Conservation (phyloP, 768 basidiomycete species). For the Leucosporidium yakuticum region DNA sequence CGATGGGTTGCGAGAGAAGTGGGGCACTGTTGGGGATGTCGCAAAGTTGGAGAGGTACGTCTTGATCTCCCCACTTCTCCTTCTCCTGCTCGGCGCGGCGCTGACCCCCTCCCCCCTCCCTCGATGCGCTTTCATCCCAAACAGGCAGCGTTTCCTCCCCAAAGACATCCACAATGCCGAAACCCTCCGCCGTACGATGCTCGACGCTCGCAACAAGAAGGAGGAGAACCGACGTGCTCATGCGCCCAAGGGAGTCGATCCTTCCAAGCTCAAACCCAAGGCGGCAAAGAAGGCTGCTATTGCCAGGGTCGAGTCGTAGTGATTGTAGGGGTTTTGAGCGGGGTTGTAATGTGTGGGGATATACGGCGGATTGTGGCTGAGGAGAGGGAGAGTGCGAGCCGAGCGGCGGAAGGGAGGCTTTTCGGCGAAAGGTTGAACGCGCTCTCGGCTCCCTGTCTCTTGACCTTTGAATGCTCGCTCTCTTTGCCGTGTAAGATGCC, state of each 20-base stretch:
- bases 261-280: constrained; percentile 76
- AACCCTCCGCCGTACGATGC: constrained; percentile 85
- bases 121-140: constrained; percentile 1
- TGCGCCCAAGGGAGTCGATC: constrained; percentile 57
- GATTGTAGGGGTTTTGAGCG: background rate
- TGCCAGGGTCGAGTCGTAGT: constrained; percentile 61
- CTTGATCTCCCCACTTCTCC: too few species aligned
- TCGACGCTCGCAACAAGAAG: constrained; percentile 80
- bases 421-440: too few species aligned
- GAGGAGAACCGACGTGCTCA: constrained; percentile 89
- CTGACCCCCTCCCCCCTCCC: background rate
- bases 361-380: too few species aligned
- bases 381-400: too few species aligned
- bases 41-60: constrained; percentile 70
- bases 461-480: too few species aligned
- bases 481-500: too few species aligned
- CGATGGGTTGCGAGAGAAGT: constrained; percentile 75
- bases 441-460: too few species aligned
- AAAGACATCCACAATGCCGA: constrained; percentile 83
- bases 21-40: constrained; percentile 78
- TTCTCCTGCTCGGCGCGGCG: constrained; percentile 7
- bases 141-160: constrained; percentile 73
- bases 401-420: too few species aligned
- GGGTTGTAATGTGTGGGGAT: background rate
- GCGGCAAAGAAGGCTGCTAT: constrained; percentile 86